Percentiles rank a stretch among this genome's conserved stretches.
These are phyloP conservation scores for Musa itinerans DNA, from an alignment of 176 grass and related monocot genomes.

Conservation along the genomic window DNA sequence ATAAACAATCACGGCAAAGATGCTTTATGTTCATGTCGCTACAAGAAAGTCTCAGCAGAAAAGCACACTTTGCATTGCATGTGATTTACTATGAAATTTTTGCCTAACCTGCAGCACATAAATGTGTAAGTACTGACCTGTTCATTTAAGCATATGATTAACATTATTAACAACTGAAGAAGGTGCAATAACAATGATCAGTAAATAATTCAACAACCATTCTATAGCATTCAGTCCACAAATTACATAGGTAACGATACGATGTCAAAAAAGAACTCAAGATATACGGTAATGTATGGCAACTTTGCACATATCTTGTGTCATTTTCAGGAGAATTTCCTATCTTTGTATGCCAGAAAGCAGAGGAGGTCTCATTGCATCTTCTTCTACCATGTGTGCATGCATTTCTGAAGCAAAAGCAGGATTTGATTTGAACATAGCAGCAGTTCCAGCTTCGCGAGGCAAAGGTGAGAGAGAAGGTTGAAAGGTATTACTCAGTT, in stretches of 20 bases:
- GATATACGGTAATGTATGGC: neutral
- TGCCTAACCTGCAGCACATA: no score
- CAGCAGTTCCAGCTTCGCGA: neutral
- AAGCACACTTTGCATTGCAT: no score
- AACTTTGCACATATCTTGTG: neutral
- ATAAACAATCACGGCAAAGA: no score
- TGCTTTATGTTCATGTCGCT: no score
- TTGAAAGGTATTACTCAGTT: neutral
- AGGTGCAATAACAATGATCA: neutral
- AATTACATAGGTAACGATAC: neutral
- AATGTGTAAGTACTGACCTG: neutral
- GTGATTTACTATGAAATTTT: no score
- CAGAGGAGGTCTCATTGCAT: neutral
- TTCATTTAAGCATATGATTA: neutral
- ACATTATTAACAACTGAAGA: neutral
- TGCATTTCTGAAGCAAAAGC: neutral
- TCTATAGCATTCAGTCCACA: neutral
- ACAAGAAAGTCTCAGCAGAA: no score
- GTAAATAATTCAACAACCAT: neutral
- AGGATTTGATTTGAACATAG: neutral
- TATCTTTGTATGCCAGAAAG: neutral
- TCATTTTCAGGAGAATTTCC: neutral
- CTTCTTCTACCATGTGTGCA: neutral
- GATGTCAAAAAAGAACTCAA: neutral
- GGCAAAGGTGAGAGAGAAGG: slow-evolving; percentile 1